phyloP scores from a whole-genome alignment of 805 yeast species.

The Ogataea minuta region DNA sequence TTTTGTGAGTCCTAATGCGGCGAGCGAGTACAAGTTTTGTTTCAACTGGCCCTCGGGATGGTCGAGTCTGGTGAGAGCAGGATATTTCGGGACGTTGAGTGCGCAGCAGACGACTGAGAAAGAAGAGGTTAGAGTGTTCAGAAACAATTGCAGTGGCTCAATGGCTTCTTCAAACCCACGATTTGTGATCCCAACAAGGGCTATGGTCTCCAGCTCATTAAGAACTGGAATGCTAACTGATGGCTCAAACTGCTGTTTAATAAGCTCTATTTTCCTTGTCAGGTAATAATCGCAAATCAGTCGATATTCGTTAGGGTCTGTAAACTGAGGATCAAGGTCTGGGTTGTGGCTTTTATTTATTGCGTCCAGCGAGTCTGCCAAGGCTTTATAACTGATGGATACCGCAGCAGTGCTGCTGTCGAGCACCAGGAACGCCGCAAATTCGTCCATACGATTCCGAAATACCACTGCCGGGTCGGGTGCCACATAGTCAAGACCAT shows the following conservation, averaged over 20 bases:
- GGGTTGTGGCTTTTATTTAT: constrained; percentile 18
- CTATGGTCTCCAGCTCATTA: constrained; percentile 1
- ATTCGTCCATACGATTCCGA: constrained; percentile 15
- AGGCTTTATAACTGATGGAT: constrained; percentile 16
- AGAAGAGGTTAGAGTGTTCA: constrained; percentile 1
- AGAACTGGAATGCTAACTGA: constrained; percentile 1
- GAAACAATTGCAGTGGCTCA: constrained; percentile 12
- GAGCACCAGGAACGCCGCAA: constrained; percentile 23
- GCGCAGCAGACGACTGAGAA: constrained; percentile 21
- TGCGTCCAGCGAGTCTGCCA: constrained; percentile 21
- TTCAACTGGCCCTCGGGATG: constrained; percentile 8
- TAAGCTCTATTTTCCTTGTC: constrained; percentile 8
- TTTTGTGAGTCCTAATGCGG: constrained; percentile 26
- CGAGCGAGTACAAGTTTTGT: constrained; percentile 25
- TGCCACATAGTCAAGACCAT: background rate
- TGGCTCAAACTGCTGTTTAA: constrained; percentile 6
- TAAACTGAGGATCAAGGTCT: background rate
- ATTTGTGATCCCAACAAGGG: constrained; percentile 20
- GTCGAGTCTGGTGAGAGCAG: constrained; percentile 19
- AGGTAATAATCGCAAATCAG: constrained; percentile 24
- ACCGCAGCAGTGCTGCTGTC: constrained; percentile 10
- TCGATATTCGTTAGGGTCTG: constrained; percentile 24
- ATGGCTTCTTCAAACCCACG: constrained; percentile 13
- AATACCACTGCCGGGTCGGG: background rate
- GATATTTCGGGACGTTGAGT: constrained; percentile 25